Conservation (phyloP, 2,329 filamentous ascomycete genomes). For the Fusarium longipes region DNA sequence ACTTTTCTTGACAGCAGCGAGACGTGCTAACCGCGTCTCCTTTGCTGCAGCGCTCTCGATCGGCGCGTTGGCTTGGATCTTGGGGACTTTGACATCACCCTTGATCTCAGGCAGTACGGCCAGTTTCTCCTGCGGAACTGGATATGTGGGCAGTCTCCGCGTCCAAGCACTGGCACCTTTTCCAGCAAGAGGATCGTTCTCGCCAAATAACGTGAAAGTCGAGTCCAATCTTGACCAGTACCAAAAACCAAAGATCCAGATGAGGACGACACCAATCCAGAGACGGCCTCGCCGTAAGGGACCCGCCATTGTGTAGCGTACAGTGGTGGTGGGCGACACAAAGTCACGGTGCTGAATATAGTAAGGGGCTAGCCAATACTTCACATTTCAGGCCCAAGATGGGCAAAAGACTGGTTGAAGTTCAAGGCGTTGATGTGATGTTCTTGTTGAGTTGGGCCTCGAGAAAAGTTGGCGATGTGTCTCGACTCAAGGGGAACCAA, state of each 20-base stretch:
- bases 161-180: conserved; percentile 42
- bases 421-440: conserved; percentile 19
- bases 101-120: conserved; percentile 51
- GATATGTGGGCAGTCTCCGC: conserved; percentile 38
- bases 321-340: conserved; percentile 14
- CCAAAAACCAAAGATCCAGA: conserved; percentile 44
- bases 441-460: conserved; percentile 12
- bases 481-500: conserved; percentile 23
- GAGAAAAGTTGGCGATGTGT: conserved; percentile 31
- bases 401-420: conserved; percentile 6
- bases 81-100: conserved; percentile 39
- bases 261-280: conserved; percentile 40
- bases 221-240: conserved; percentile 40
- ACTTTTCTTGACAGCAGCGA: conserved; percentile 59
- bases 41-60: conserved; percentile 42
- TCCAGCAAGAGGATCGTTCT: conserved; percentile 38
- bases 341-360: conserved; percentile 17
- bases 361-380: conserved; percentile 17
- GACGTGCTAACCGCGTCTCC: conserved; percentile 52
- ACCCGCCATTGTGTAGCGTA: conserved; percentile 31
- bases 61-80: conserved; percentile 50
- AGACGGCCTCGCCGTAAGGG: conserved; percentile 42
- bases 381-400: conserved; percentile 37
- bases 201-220: conserved; percentile 30
- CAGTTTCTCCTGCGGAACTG: conserved; percentile 40